These are phyloP conservation scores for Trypanosoma mega DNA, from an alignment of 208 protist species.

Conservation along the genomic window DNA sequence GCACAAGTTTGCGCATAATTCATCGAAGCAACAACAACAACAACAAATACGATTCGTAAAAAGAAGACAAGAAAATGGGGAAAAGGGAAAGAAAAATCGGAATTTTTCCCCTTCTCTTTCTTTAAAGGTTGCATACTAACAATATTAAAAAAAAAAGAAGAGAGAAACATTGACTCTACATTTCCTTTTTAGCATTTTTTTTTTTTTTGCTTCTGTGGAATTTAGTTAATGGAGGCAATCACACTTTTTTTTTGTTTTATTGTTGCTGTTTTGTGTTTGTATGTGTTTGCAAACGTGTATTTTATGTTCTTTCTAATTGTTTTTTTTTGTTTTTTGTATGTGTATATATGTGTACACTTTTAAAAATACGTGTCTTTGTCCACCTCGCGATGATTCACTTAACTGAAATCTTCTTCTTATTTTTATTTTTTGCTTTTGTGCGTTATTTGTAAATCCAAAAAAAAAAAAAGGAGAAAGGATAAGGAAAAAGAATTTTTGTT, in stretches of 20 bases:
- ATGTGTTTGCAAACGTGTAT: background rate
- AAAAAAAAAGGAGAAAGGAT: background rate
- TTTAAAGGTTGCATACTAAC: too few relatives aligned
- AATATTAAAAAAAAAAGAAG: constrained; percentile 12
- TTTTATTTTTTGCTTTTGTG: background rate
- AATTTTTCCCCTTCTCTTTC: background rate
- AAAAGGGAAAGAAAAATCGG: background rate
- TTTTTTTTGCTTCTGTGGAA: constrained; percentile 8
- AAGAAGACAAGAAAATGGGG: too few relatives aligned
- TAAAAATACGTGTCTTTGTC: too few relatives aligned
- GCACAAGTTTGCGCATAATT: too few relatives aligned
- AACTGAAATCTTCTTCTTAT: too few relatives aligned
- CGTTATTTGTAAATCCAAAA: background rate
- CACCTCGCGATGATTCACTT: too few relatives aligned
- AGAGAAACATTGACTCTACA: background rate
- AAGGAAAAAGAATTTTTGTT: background rate
- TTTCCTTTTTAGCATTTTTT: constrained; percentile 10
- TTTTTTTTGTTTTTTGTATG: too few relatives aligned
- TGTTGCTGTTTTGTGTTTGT: background rate
- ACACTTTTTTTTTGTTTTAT: constrained; percentile 18
- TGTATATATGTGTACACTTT: too few relatives aligned
- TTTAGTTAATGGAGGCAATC: background rate
- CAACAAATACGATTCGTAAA: too few relatives aligned
- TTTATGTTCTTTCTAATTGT: too few relatives aligned
- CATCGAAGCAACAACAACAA: too few relatives aligned